Evolutionary conservation across 2,329 filamentous ascomycete species (phyloP).

Genomic region (Monosporascus sp.): DNA sequence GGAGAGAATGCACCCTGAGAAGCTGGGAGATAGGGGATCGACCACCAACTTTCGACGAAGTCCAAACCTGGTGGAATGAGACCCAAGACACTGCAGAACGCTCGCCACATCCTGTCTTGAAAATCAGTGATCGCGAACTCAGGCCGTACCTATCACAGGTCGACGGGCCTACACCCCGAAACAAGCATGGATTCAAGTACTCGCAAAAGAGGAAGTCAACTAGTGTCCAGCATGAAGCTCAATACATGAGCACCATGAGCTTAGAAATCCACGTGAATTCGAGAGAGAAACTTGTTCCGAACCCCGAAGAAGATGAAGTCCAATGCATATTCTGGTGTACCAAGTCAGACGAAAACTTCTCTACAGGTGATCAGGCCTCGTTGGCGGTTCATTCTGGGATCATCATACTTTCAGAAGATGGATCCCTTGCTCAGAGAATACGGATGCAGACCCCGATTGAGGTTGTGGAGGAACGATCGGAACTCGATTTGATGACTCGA

Average conservation of each 20-base stretch:
- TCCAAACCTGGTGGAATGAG: constrained; percentile 61
- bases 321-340: constrained; percentile 87
- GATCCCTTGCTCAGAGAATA: constrained; percentile 54
- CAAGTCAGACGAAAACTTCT: constrained; percentile 65
- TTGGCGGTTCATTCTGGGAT: constrained; percentile 61
- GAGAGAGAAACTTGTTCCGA: constrained; percentile 71
- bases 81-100: constrained; percentile 19
- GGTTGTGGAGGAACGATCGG: constrained; percentile 69
- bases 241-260: constrained; percentile 97
- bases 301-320: constrained; percentile 86
- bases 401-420: constrained; percentile 62
- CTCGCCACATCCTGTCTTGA: constrained; percentile 13
- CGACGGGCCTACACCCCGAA: constrained; percentile 78
- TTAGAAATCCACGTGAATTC: constrained; percentile 90
- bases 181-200: constrained; percentile 79
- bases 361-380: constrained; percentile 39
- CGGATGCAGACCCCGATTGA: constrained; percentile 59
- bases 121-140: constrained; percentile 13
- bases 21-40: constrained; percentile 71
- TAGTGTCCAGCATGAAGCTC: constrained; percentile 74
- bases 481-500: constrained; percentile 79
- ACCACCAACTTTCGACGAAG: constrained; percentile 67
- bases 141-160: constrained; percentile 68
- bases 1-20: constrained; percentile 54
- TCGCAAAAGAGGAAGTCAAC: constrained; percentile 70